A percentile compares a stretch with the other conserved stretches of the same genome.
These are phyloP conservation scores for Monosporascus sp. DNA, from an alignment of 2,329 filamentous ascomycete species.

Conservation along the genomic window DNA sequence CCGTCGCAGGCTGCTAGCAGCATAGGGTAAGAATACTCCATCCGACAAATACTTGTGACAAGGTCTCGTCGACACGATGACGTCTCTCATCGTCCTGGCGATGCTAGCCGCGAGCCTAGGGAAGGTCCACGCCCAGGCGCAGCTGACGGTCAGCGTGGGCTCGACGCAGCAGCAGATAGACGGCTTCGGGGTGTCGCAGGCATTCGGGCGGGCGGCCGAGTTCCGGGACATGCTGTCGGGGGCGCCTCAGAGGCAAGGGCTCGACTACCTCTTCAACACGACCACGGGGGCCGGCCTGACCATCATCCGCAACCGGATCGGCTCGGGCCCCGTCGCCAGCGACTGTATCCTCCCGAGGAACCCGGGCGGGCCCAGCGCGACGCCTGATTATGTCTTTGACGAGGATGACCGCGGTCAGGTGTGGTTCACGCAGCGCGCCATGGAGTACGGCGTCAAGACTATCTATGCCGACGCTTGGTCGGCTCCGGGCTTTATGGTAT, in stretches of 20 bases:
- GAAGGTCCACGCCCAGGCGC: slow-evolving; percentile 13
- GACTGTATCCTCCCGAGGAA: slow-evolving; percentile 37
- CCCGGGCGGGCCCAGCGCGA: slow-evolving; percentile 35
- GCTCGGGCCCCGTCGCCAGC: slow-evolving; percentile 25
- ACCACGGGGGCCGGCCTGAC: slow-evolving; percentile 42
- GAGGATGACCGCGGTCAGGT: slow-evolving; percentile 44
- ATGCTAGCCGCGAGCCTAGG: slow-evolving; percentile 6
- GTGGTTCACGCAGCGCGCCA: slow-evolving; percentile 45
- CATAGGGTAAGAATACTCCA: too few species aligned
- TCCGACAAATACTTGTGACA: too few species aligned
- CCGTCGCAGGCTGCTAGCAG: too few species aligned
- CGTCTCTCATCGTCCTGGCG: slow-evolving; percentile 4
- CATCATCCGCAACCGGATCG: slow-evolving; percentile 46
- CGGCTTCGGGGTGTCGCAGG: slow-evolving; percentile 44
- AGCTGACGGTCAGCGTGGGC: slow-evolving; percentile 22
- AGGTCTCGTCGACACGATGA: slow-evolving; percentile 1
- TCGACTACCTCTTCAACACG: slow-evolving; percentile 41
- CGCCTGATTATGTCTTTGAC: slow-evolving; percentile 41
- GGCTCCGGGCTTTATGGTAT: slow-evolving; percentile 41
- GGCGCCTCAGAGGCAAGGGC: slow-evolving; percentile 27
- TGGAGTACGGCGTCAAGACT: slow-evolving; percentile 31
- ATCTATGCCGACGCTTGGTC: slow-evolving; percentile 42
- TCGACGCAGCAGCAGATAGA: slow-evolving; percentile 34
- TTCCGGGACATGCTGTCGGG: slow-evolving; percentile 30
- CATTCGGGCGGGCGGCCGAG: slow-evolving; percentile 38